Conservation (phyloP, 2,329 filamentous ascomycete genomes). For the Monilinia laxa region DNA sequence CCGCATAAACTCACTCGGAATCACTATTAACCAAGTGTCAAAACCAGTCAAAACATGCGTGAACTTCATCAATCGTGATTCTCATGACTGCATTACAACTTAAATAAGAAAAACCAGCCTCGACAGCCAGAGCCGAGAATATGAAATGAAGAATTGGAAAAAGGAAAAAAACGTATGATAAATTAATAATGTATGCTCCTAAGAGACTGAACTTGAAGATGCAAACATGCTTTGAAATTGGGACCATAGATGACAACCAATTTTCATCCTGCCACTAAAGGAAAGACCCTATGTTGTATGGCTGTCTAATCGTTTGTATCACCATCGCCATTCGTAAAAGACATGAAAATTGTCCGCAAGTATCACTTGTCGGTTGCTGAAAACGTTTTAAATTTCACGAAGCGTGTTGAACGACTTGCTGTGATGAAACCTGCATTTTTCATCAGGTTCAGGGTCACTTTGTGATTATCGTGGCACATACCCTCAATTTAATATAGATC, state of each 20-base stretch:
- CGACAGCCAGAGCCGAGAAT: not conserved
- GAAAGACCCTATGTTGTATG: slow-evolving; percentile 6
- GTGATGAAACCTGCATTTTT: slow-evolving; percentile 1
- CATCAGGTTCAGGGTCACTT: slow-evolving; percentile 7
- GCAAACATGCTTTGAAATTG: not conserved
- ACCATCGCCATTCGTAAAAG: not conserved
- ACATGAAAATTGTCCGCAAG: not conserved
- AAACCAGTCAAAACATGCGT: slow-evolving; percentile 6
- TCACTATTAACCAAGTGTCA: not conserved
- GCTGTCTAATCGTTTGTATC: not conserved
- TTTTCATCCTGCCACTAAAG: not conserved
- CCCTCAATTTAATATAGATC: not conserved
- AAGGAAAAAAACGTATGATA: slow-evolving; percentile 6
- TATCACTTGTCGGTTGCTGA: not conserved
- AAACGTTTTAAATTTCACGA: not conserved
- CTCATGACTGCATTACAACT: slow-evolving; percentile 21
- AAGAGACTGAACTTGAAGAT: not conserved
- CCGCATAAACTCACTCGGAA: slow-evolving; percentile 3
- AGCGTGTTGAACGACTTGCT: not conserved
- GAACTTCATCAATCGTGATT: slow-evolving; percentile 16
- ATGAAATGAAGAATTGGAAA: slow-evolving; percentile 4
- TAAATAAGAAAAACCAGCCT: not conserved
- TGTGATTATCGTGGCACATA: slow-evolving; percentile 5
- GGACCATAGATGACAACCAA: not conserved
- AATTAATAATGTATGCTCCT: not conserved